Percentiles rank a stretch among this genome's conserved stretches.
phyloP scores from a whole-genome alignment of 1,284 basidiomycete species.

The Ustilago loliicola region DNA sequence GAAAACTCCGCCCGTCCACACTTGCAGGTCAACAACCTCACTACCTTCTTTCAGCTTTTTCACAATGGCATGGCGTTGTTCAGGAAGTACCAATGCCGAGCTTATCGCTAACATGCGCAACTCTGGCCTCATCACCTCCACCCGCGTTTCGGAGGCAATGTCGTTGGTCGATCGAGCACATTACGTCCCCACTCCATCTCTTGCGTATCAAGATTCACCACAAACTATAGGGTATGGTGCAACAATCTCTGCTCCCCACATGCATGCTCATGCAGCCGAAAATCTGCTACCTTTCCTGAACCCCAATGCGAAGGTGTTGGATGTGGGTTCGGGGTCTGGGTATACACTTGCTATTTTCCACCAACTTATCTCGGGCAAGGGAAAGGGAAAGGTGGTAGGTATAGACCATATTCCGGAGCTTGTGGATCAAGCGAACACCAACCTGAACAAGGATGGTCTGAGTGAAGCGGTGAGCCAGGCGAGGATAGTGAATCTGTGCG shows the following conservation, averaged over 20 bases:
- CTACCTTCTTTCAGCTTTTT: background rate
- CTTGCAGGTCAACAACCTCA: background rate
- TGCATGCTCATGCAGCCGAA: constrained; percentile 83
- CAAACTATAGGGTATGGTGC: constrained; percentile 85
- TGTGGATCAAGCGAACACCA: constrained; percentile 77
- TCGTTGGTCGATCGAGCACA: constrained; percentile 70
- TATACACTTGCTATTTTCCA: constrained; percentile 67
- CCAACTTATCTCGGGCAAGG: constrained; percentile 43
- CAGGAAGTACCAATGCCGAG: constrained; percentile 78
- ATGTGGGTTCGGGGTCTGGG: constrained; percentile 73
- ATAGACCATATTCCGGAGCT: constrained; percentile 83
- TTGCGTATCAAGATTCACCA: constrained; percentile 82
- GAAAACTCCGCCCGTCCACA: no score
- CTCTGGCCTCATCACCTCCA: constrained; percentile 74
- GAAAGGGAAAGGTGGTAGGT: constrained; percentile 78
- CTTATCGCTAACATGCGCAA: constrained; percentile 79
- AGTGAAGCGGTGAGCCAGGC: constrained; percentile 76
- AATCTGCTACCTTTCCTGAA: constrained; percentile 79
- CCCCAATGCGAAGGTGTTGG: constrained; percentile 81
- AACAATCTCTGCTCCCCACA: constrained; percentile 91
- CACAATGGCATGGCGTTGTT: constrained; percentile 84
- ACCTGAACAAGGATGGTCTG: constrained; percentile 80
- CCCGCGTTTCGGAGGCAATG: constrained; percentile 56
- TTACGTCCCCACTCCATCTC: constrained; percentile 74
- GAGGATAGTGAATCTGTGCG: constrained; percentile 75